Evolutionary conservation across 2,329 filamentous ascomycete genomes (phyloP), one percentile per base, ranked within the genome.

Genomic region (Tolypocladium cylindrosporum): DNA sequence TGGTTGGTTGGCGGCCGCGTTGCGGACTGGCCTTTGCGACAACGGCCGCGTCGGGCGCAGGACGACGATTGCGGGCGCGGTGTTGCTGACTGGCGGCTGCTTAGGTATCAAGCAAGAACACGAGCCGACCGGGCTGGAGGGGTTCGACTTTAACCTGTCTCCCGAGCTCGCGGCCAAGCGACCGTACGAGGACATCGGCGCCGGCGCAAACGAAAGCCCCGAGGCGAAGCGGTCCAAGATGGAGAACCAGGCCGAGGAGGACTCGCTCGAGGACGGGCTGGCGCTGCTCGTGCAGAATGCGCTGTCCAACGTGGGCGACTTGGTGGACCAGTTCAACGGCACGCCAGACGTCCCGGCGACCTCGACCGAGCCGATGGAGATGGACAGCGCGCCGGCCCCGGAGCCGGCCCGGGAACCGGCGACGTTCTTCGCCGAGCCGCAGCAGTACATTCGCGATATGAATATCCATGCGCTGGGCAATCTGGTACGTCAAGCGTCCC

Each of bases 211-310:
- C 41, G 66, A 72, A 54, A 62, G 68, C 42, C 62, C 68, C 50
- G 66, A 68, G 52, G 65, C 68, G 58, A 75, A 75, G 62, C 67
- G 71, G 43, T 61, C 68, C 54, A 74, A 72, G 66, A 67, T 63
- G 19, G 70, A 71, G 55, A 55, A 56, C 55, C 61, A 67, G 39
- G 57, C 54, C n/a, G 59, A 66, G 13, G 66, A 68, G 57, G 66
- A 66, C 37, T 69, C 67, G 27, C 62, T 73, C 11, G 72, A 74
- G 55, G 69, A 72, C 57, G 71, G 68, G 1, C 65, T 74, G 50
- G 72, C 69, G 36, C 66, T 74, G 21, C 67, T 75, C 10, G 72
- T 75, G 9, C 71, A 73, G 60, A 74, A 74, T 66, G 73, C 74
- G 54, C 66, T 76, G 31, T 72, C 70, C 56, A 73, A 74, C 59